A percentile compares a stretch with the other conserved stretches of the same genome.
phyloP scores from a whole-genome alignment of 345 rosid species.

The Cochlearia excelsa region DNA sequence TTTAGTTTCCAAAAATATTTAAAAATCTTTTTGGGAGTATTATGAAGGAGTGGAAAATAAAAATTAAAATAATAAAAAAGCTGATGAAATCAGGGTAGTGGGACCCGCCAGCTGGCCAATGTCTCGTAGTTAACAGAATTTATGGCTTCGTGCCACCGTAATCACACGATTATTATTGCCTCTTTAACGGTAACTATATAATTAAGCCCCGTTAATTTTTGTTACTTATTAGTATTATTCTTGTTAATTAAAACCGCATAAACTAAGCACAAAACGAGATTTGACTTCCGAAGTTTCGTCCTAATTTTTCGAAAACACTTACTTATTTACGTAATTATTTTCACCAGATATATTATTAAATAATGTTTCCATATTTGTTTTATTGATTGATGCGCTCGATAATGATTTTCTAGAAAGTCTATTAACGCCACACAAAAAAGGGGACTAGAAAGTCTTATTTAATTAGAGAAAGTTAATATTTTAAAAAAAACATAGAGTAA shows the following conservation, averaged over 20 bases:
- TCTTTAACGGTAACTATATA: conserved; percentile 10
- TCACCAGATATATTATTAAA: background rate
- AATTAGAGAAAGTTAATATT: too few species aligned
- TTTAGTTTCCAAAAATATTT: conserved; percentile 20
- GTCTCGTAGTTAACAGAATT: conserved; percentile 40
- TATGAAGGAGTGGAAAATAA: too few species aligned
- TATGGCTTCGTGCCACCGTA: conserved; percentile 23
- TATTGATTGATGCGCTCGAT: conserved; percentile 27
- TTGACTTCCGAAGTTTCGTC: background rate
- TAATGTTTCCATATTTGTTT: conserved; percentile 8
- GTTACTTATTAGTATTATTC: background rate
- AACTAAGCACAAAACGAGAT: background rate
- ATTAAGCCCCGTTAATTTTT: conserved; percentile 8
- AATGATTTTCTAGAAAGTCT: conserved; percentile 23
- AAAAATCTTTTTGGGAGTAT: conserved; percentile 4
- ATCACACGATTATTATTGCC: conserved; percentile 25
- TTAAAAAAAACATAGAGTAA: background rate
- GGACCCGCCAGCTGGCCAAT: conserved; percentile 41
- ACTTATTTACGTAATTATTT: background rate
- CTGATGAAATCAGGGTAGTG: conserved; percentile 31
- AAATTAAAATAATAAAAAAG: background rate
- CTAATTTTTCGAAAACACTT: background rate
- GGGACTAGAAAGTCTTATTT: background rate
- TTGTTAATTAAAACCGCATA: conserved; percentile 8
- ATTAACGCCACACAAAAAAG: conserved; percentile 9